A percentile compares a stretch with the other conserved stretches of the same genome.
Evolutionary conservation across 2,329 filamentous ascomycete genomes (phyloP).

Genomic region (Moelleriella libera): DNA sequence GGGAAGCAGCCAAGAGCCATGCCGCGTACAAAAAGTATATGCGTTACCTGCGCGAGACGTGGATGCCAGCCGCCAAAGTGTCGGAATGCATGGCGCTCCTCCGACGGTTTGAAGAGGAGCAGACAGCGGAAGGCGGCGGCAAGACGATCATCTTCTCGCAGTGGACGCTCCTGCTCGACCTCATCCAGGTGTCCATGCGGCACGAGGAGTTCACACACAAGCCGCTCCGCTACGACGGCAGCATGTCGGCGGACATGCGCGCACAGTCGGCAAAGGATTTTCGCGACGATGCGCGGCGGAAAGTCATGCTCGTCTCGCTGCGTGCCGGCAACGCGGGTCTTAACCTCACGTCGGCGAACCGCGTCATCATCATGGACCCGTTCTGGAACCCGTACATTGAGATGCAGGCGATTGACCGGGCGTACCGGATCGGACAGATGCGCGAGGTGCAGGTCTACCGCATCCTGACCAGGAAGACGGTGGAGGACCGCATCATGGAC

Average conservation of each 20-base stretch:
- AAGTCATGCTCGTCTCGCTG: slow-evolving; percentile 70
- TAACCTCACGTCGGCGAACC: slow-evolving; percentile 69
- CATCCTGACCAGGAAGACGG: slow-evolving; percentile 60
- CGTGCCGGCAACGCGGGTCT: slow-evolving; percentile 73
- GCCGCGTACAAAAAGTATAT: slow-evolving; percentile 57
- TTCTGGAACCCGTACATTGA: slow-evolving; percentile 94
- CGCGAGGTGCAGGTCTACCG: slow-evolving; percentile 66
- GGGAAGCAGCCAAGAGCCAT: slow-evolving; percentile 48
- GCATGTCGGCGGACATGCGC: slow-evolving; percentile 55
- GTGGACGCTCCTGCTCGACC: slow-evolving; percentile 61
- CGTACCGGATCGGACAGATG: slow-evolving; percentile 74
- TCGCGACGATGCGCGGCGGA: slow-evolving; percentile 47
- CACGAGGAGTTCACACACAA: slow-evolving; percentile 44
- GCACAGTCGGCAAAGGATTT: slow-evolving; percentile 56
- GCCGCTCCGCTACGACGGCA: slow-evolving; percentile 66
- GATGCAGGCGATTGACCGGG: slow-evolving; percentile 81
- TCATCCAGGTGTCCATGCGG: slow-evolving; percentile 59
- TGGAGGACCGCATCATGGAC: slow-evolving; percentile 74
- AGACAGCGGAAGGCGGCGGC: slow-evolving; percentile 21
- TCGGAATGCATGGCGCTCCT: slow-evolving; percentile 65
- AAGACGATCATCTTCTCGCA: slow-evolving; percentile 69
- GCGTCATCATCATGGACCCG: slow-evolving; percentile 82
- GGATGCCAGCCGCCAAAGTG: slow-evolving; percentile 69
- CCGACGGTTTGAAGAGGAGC: slow-evolving; percentile 43
- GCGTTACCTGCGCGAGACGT: slow-evolving; percentile 51